Conservation (phyloP, 1,139 yeast genomes). For the Yamadazyma songkhlaensis region DNA sequence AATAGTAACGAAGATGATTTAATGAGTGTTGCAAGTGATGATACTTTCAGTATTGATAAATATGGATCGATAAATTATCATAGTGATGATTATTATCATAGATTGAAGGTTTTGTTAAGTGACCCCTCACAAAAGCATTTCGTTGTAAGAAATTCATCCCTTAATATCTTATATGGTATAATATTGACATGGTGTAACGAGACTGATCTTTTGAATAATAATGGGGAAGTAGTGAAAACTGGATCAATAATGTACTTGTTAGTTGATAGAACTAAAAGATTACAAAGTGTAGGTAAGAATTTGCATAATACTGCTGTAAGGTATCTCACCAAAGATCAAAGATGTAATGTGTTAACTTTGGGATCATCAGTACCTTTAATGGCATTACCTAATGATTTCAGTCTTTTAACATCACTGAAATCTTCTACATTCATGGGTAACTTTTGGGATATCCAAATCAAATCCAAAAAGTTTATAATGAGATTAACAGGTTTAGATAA, state of each 20-base stretch:
- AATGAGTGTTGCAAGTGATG: constrained; percentile 9
- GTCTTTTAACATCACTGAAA: constrained; percentile 18
- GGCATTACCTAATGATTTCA: constrained; percentile 35
- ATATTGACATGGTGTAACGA: constrained; percentile 55
- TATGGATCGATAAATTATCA: constrained; percentile 21
- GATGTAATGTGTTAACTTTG: constrained; percentile 40
- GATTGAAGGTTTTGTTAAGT: constrained; percentile 30
- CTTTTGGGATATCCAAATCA: constrained; percentile 30
- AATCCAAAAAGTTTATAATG: constrained; percentile 32
- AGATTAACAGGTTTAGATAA: constrained; percentile 31
- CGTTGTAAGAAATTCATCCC: constrained; percentile 58
- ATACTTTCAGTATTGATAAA: constrained; percentile 7
- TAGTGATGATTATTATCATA: constrained; percentile 28
- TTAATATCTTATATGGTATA: constrained; percentile 56
- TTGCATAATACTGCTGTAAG: constrained; percentile 55
- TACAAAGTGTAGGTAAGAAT: constrained; percentile 58
- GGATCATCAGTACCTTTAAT: constrained; percentile 57
- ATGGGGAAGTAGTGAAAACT: constrained; percentile 16
- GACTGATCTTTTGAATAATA: constrained; percentile 11
- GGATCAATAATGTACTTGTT: constrained; percentile 51
- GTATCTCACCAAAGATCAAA: constrained; percentile 45
- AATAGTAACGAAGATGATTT: constrained; percentile 20
- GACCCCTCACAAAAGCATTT: constrained; percentile 44
- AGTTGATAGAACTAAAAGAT: constrained; percentile 56
- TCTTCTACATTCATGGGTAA: constrained; percentile 31